Evolutionary conservation across 2,329 filamentous ascomycete species (phyloP).

Genomic region (Aspergillus aculeatus): DNA sequence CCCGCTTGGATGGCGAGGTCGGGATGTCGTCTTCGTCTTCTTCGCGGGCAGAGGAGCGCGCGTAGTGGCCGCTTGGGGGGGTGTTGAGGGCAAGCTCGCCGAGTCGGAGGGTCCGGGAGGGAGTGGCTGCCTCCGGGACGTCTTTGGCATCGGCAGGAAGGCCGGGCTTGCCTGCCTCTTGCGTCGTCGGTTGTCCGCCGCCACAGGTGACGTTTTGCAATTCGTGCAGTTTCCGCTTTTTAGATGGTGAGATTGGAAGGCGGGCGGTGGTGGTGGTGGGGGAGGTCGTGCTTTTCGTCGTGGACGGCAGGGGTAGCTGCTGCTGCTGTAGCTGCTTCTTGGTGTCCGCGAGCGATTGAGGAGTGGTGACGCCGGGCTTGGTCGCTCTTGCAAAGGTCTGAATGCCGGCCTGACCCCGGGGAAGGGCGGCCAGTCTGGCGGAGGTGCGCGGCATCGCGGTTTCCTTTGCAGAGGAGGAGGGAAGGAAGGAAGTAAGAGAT

Average conservation of each 20-base stretch:
- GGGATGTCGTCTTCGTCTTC: conserved; percentile 9
- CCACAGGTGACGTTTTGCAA: conserved; percentile 33
- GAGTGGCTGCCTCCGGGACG: conserved; percentile 22
- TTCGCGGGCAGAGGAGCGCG: background rate
- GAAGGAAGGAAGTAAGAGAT: conserved; percentile 8
- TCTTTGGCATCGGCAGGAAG: background rate
- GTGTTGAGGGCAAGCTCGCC: conserved; percentile 33
- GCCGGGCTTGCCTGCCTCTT: conserved; percentile 7
- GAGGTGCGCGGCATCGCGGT: conserved; percentile 35
- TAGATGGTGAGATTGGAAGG: conserved; percentile 37
- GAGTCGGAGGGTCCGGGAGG: conserved; percentile 36
- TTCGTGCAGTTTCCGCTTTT: conserved; percentile 42
- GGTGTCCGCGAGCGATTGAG: conserved; percentile 17
- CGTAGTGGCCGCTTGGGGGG: conserved; percentile 31
- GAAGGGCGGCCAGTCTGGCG: conserved; percentile 31
- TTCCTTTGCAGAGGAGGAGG: conserved; percentile 14
- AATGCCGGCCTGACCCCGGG: conserved; percentile 41
- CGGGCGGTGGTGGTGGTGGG: conserved; percentile 13
- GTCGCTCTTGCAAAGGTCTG: conserved; percentile 46
- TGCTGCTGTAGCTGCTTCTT: conserved; percentile 27
- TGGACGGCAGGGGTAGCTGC: background rate
- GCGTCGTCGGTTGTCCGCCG: conserved; percentile 1
- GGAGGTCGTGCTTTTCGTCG: background rate
- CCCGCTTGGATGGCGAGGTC: conserved; percentile 28
- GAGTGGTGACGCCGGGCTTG: conserved; percentile 36